Conservation (phyloP, 2,329 filamentous ascomycete genomes). For the Botrytis fragariae region DNA sequence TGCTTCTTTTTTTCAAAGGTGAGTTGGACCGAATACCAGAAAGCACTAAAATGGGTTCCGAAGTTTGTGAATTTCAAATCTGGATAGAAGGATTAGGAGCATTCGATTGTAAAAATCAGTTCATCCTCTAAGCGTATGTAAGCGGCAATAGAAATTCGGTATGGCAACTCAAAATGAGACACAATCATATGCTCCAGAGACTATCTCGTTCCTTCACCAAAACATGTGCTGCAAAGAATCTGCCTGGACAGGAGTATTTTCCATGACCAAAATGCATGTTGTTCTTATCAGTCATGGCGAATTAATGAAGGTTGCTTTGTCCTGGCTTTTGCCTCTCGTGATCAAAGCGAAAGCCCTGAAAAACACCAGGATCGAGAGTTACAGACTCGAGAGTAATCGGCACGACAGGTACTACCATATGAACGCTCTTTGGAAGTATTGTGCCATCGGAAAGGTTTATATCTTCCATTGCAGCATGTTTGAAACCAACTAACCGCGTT, state of each 20-base stretch:
- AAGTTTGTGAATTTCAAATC: background rate
- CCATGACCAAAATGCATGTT: constrained; percentile 42
- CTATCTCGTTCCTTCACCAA: background rate
- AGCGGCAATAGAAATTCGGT: background rate
- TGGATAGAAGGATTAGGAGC: background rate
- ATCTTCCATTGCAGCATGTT: constrained; percentile 24
- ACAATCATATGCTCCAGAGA: background rate
- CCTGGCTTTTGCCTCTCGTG: constrained; percentile 5
- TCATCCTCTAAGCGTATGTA: background rate
- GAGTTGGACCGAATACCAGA: background rate
- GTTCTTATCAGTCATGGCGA: constrained; percentile 37
- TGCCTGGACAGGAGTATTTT: constrained; percentile 43
- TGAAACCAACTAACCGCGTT: constrained; percentile 16
- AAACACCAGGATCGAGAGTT: constrained; percentile 10
- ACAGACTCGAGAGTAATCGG: constrained; percentile 10
- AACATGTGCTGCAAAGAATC: constrained; percentile 41
- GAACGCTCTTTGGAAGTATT: constrained; percentile 34
- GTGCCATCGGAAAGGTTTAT: constrained; percentile 38
- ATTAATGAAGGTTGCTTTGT: constrained; percentile 27
- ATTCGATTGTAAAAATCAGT: background rate
- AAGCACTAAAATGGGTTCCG: background rate
- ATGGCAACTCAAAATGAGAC: background rate
- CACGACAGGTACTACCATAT: constrained; percentile 28
- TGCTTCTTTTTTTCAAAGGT: background rate
- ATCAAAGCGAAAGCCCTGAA: constrained; percentile 22